Evolutionary conservation across 768 basidiomycete genomes (phyloP).

Genomic region (Rhizopogon roseolus): DNA sequence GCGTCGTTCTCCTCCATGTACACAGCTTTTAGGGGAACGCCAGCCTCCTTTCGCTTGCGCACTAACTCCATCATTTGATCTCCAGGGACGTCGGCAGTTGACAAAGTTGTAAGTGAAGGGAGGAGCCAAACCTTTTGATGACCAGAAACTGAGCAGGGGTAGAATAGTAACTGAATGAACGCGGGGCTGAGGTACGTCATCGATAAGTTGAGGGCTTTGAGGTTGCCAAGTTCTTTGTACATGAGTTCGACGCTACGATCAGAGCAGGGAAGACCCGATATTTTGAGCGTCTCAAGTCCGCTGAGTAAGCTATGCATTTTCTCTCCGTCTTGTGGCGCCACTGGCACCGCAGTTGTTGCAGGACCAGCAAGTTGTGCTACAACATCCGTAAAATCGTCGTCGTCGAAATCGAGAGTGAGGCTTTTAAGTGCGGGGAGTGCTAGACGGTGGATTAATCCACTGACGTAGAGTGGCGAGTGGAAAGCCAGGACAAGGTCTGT

Average conservation of each 20-base stretch:
- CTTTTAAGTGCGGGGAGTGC: conserved; percentile 29
- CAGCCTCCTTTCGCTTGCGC: conserved; percentile 32
- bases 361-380: conserved; percentile 34
- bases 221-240: conserved; percentile 42
- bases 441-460: conserved; percentile 19
- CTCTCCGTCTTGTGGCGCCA: conserved; percentile 29
- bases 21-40: conserved; percentile 41
- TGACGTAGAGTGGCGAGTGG: conserved; percentile 40
- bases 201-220: conserved; percentile 41
- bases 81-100: conserved; percentile 40
- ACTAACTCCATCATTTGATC: conserved; percentile 40
- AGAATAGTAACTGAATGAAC: conserved; percentile 22
- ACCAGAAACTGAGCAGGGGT: not conserved
- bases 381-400: conserved; percentile 49
- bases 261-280: conserved; percentile 45
- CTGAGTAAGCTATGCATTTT: conserved; percentile 33
- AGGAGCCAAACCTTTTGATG: conserved; percentile 36
- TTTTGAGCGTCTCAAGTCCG: conserved; percentile 46
- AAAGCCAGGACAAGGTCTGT: conserved; percentile 43
- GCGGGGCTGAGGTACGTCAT: conserved; percentile 21
- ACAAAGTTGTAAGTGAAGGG: conserved; percentile 47
- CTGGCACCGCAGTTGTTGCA: conserved; percentile 12
- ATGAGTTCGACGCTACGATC: conserved; percentile 28
- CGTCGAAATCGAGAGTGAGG: conserved; percentile 50
- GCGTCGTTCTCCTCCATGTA: conserved; percentile 41